phyloP scores from a whole-genome alignment of 768 basidiomycete genomes.

The Lentinula edodes region DNA sequence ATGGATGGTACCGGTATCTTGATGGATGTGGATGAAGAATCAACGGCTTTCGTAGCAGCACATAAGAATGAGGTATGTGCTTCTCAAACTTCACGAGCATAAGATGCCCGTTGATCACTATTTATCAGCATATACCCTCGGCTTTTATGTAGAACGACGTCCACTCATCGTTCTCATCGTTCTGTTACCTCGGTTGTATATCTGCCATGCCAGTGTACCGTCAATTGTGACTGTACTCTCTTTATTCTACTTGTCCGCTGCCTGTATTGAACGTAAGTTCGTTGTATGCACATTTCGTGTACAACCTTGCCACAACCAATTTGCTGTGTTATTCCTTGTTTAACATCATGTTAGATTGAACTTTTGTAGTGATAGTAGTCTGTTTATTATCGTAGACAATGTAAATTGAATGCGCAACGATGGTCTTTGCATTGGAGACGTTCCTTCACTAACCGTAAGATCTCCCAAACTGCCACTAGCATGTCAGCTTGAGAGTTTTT shows the following conservation, averaged over 20 bases:
- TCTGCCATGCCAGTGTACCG: background rate
- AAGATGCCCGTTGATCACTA: background rate
- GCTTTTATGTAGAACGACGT: background rate
- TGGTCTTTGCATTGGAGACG: no score
- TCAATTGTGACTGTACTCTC: background rate
- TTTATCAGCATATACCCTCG: background rate
- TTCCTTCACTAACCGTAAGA: no score
- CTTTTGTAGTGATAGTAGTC: background rate
- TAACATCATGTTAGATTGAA: background rate
- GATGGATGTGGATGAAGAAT: conserved; percentile 14
- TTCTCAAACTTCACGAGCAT: background rate
- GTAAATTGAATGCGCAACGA: no score
- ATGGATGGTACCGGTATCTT: background rate
- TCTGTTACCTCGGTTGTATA: no score
- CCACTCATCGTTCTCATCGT: background rate
- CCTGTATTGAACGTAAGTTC: no score
- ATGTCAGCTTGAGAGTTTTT: no score
- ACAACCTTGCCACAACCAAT: background rate
- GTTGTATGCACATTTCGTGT: background rate
- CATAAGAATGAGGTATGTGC: background rate
- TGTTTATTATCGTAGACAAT: no score
- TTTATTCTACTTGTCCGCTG: background rate
- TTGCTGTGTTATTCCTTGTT: background rate
- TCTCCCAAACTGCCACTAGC: no score
- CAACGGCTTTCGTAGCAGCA: conserved; percentile 7